A percentile compares a stretch with the other conserved stretches of the same genome.
phyloP scores from a whole-genome alignment of 768 basidiomycete genomes.

The Glaciozyma antarctica region DNA sequence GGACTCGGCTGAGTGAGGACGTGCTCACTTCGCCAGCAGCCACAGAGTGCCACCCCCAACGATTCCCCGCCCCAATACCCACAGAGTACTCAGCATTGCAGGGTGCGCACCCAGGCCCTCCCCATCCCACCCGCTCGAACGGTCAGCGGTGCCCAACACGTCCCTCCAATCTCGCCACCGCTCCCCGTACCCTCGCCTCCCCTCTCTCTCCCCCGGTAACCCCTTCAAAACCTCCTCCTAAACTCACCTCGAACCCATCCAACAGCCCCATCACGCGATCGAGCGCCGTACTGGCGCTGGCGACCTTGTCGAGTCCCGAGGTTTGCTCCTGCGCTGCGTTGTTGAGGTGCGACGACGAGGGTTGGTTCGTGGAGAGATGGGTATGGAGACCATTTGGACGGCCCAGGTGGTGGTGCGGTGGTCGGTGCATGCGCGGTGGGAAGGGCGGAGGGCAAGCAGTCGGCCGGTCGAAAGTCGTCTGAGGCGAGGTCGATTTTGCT shows the following conservation, averaged over 20 bases:
- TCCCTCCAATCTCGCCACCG: neutral
- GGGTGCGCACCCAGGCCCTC: neutral
- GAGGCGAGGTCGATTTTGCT: no score
- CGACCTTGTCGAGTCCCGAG: neutral
- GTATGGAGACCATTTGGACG: no score
- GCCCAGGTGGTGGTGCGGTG: no score
- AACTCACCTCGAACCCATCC: conserved; percentile 28
- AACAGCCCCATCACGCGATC: conserved; percentile 25
- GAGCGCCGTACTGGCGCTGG: conserved; percentile 13
- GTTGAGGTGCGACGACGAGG: no score
- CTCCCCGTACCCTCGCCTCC: neutral
- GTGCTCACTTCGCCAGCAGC: no score
- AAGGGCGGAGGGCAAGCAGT: neutral
- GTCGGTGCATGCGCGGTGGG: neutral
- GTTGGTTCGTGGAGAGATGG: no score
- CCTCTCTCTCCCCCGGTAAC: neutral
- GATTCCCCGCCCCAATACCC: no score
- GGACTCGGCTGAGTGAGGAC: no score
- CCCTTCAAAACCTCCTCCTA: neutral
- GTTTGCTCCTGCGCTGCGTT: no score
- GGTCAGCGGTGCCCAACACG: neutral
- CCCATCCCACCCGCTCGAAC: neutral
- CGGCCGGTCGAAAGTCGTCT: no score
- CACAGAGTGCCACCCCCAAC: no score
- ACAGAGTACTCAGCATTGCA: neutral